phyloP scores from a whole-genome alignment of 176 grass and related monocot genomes.

The Oropetium thomaeum region DNA sequence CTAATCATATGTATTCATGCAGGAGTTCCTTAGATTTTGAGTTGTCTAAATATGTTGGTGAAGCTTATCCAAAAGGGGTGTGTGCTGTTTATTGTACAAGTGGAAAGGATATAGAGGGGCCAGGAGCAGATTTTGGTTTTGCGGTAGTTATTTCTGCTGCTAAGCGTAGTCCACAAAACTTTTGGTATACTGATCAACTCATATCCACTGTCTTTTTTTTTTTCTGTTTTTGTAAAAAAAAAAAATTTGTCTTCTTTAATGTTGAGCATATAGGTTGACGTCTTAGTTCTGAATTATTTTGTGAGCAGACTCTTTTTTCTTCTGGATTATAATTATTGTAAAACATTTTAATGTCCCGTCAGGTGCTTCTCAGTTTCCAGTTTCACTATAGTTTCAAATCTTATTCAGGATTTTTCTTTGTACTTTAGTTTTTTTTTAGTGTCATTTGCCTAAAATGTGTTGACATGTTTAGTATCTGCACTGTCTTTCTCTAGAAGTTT shows the following conservation, averaged over 20 bases:
- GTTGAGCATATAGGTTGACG: not conserved
- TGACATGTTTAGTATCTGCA: not conserved
- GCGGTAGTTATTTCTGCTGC: constrained; percentile 71
- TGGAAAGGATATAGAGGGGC: constrained; percentile 81
- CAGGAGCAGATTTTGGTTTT: constrained; percentile 84
- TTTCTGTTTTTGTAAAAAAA: not conserved
- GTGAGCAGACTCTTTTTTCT: not conserved
- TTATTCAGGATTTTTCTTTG: not conserved
- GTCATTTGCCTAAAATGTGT: not conserved
- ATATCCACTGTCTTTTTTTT: not conserved
- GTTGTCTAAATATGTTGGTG: constrained; percentile 75
- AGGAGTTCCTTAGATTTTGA: constrained; percentile 79
- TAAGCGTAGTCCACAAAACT: constrained; percentile 87
- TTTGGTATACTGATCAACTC: constrained; percentile 59
- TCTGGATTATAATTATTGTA: not conserved
- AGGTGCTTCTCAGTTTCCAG: not conserved
- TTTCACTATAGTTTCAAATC: not conserved
- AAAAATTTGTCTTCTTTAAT: constrained; percentile 11
- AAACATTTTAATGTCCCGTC: not conserved
- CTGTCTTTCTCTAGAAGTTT: constrained; percentile 1
- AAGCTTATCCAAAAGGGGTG: constrained; percentile 88
- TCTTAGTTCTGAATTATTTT: constrained; percentile 2
- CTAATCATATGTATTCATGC: constrained; percentile 30
- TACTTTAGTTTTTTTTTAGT: constrained; percentile 6
- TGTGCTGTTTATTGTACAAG: constrained; percentile 80